Conservation (phyloP, 768 basidiomycete genomes). For the Tylopilus sp. region DNA sequence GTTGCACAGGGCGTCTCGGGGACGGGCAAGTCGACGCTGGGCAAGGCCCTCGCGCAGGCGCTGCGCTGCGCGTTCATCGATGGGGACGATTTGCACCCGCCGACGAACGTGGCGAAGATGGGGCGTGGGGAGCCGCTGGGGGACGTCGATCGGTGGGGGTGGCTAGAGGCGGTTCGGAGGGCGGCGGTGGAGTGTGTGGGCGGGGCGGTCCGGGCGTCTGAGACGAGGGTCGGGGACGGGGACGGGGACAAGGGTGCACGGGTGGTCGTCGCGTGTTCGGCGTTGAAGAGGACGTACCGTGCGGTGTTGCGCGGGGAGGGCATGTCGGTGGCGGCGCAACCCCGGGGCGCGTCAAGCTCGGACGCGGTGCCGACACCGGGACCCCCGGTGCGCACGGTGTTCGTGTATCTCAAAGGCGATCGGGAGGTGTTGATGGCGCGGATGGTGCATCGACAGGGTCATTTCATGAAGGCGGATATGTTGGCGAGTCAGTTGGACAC, state of each 20-base stretch:
- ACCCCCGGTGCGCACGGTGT: slow-evolving; percentile 67
- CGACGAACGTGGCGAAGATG: slow-evolving; percentile 87
- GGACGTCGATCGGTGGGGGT: slow-evolving; percentile 82
- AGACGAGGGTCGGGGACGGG: background rate
- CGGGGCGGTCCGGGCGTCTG: background rate
- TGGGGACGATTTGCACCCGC: slow-evolving; percentile 85
- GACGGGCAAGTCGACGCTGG: slow-evolving; percentile 72
- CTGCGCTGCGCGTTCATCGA: slow-evolving; percentile 79
- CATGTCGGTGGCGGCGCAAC: no score
- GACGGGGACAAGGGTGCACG: slow-evolving; percentile 32
- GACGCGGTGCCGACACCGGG: background rate
- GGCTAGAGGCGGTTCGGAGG: slow-evolving; percentile 71
- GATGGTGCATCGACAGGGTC: slow-evolving; percentile 61
- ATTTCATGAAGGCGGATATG: slow-evolving; percentile 86
- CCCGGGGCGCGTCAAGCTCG: background rate
- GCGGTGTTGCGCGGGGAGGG: slow-evolving; percentile 66
- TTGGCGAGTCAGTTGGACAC: slow-evolving; percentile 73
- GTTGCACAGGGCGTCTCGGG: slow-evolving; percentile 78
- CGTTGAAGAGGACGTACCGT: slow-evolving; percentile 78
- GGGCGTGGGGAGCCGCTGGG: slow-evolving; percentile 65
- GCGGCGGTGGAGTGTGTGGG: slow-evolving; percentile 42
- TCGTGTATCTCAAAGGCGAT: slow-evolving; percentile 74
- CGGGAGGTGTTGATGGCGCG: slow-evolving; percentile 55
- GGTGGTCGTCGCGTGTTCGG: slow-evolving; percentile 84
- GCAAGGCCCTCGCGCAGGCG: slow-evolving; percentile 52